These are phyloP conservation scores for Pseudogymnoascus sp. DNA, from an alignment of 2,329 filamentous ascomycete species.

Conservation along the genomic window DNA sequence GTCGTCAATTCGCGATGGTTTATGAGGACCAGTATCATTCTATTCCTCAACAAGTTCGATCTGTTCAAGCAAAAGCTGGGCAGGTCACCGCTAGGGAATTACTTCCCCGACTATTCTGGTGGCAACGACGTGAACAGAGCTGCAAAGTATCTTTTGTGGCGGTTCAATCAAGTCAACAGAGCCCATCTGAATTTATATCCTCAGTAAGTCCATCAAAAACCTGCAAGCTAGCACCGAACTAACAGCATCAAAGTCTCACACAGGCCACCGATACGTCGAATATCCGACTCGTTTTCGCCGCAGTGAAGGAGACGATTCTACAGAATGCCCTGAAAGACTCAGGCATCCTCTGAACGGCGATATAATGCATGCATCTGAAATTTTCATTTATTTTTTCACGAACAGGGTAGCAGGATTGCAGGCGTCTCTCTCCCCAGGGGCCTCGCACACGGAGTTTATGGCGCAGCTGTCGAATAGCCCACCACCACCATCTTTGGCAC, in stretches of 20 bases:
- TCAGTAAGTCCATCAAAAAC: slow-evolving; percentile 58
- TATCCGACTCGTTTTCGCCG: slow-evolving; percentile 93
- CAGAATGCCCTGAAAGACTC: slow-evolving; percentile 98
- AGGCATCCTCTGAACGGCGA: slow-evolving; percentile 65
- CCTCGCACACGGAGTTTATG: slow-evolving; percentile 1
- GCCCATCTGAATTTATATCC: slow-evolving; percentile 95
- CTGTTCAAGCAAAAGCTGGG: slow-evolving; percentile 92
- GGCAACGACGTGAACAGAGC: slow-evolving; percentile 97
- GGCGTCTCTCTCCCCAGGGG: background rate
- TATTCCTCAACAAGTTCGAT: slow-evolving; percentile 98
- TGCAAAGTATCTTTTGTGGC: slow-evolving; percentile 94
- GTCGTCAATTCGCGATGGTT: slow-evolving; percentile 99
- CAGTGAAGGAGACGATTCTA: slow-evolving; percentile 96
- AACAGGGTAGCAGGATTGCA: background rate
- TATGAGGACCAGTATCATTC: slow-evolving; percentile 95
- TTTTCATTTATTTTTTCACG: background rate
- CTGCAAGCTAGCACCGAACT: background rate
- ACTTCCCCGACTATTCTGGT: slow-evolving; percentile 96
- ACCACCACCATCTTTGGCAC: background rate
- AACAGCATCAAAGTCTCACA: slow-evolving; percentile 58
- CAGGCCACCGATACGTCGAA: slow-evolving; percentile 99
- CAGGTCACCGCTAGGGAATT: slow-evolving; percentile 82
- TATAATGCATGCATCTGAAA: slow-evolving; percentile 1
- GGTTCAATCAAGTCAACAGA: slow-evolving; percentile 97
- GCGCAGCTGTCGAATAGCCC: slow-evolving; percentile 2